These are phyloP conservation scores for Monosporascus sp. DNA, from an alignment of 2,329 filamentous ascomycete genomes.

Conservation along the genomic window DNA sequence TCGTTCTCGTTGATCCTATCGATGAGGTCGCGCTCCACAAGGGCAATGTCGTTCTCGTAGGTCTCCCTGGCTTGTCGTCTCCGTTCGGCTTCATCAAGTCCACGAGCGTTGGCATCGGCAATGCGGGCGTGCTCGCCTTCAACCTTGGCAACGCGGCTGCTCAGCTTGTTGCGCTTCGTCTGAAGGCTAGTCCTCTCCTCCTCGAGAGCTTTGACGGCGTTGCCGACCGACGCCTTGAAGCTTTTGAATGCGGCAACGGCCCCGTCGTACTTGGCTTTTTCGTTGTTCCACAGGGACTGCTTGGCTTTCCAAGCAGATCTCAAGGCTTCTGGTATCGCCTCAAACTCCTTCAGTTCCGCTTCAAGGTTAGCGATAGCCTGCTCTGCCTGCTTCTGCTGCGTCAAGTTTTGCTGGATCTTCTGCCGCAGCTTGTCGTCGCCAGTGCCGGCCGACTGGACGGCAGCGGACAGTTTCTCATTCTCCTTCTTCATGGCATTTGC, in stretches of 20 bases:
- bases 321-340: conserved; percentile 59
- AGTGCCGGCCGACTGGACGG: conserved; percentile 63
- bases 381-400: conserved; percentile 63
- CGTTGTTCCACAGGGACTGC: conserved; percentile 46
- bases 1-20: conserved; percentile 33
- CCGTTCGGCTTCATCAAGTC: conserved; percentile 58
- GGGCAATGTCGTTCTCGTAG: conserved; percentile 41
- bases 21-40: conserved; percentile 39
- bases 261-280: conserved; percentile 56
- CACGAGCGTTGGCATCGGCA: conserved; percentile 60
- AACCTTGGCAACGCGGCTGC: conserved; percentile 64
- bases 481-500: conserved; percentile 65
- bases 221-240: conserved; percentile 57
- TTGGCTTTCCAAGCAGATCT: conserved; percentile 49
- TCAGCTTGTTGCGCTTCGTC: conserved; percentile 68
- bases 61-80: conserved; percentile 44
- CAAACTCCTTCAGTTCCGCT: conserved; percentile 58
- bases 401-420: conserved; percentile 69
- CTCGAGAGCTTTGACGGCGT: conserved; percentile 56
- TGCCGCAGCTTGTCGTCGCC: conserved; percentile 72
- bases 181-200: conserved; percentile 59
- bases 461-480: conserved; percentile 62
- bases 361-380: conserved; percentile 50
- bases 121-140: conserved; percentile 68
- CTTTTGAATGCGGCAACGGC: conserved; percentile 49